A percentile compares a stretch with the other conserved stretches of the same genome.
Evolutionary conservation across 257 asterid genomes (phyloP).

Genomic region (Forsythia suspensa): DNA sequence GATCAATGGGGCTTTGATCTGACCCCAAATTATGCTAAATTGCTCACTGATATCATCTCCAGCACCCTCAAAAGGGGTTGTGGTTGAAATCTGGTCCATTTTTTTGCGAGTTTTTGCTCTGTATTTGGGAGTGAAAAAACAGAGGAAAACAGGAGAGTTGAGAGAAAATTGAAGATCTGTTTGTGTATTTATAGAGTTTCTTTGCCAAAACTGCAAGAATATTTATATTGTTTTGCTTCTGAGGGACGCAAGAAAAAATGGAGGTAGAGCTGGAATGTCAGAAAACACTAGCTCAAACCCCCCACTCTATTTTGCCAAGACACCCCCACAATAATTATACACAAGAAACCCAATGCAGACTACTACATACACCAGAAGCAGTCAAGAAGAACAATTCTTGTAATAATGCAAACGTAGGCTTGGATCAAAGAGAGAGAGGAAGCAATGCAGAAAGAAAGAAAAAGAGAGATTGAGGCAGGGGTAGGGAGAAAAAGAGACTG

Average conservation of each 20-base stretch:
- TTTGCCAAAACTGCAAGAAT: conserved; percentile 47
- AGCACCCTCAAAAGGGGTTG: conserved; percentile 35
- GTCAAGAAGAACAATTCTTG: background rate
- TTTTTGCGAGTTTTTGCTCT: background rate
- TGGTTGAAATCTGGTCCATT: conserved; percentile 56
- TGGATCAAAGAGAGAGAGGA: conserved; percentile 1
- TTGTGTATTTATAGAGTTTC: conserved; percentile 22
- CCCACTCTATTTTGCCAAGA: conserved; percentile 26
- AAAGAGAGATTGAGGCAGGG: conserved; percentile 30
- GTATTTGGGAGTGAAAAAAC: conserved; percentile 4
- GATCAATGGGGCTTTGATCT: conserved; percentile 77
- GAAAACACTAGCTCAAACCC: conserved; percentile 48
- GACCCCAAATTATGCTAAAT: conserved; percentile 61
- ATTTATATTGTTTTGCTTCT: conserved; percentile 47
- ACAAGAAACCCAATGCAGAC: conserved; percentile 1
- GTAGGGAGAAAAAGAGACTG: conserved; percentile 38
- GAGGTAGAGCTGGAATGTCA: conserved; percentile 64
- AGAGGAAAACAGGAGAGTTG: conserved; percentile 35
- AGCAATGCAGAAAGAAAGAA: conserved; percentile 20
- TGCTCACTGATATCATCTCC: conserved; percentile 55
- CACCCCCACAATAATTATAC: conserved; percentile 3
- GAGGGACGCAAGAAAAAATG: conserved; percentile 48
- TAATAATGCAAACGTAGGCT: conserved; percentile 6
- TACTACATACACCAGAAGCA: no score
- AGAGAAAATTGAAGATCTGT: conserved; percentile 22